Conservation (phyloP, 2,329 filamentous ascomycete genomes). For the Zasmidium citrigriseum region DNA sequence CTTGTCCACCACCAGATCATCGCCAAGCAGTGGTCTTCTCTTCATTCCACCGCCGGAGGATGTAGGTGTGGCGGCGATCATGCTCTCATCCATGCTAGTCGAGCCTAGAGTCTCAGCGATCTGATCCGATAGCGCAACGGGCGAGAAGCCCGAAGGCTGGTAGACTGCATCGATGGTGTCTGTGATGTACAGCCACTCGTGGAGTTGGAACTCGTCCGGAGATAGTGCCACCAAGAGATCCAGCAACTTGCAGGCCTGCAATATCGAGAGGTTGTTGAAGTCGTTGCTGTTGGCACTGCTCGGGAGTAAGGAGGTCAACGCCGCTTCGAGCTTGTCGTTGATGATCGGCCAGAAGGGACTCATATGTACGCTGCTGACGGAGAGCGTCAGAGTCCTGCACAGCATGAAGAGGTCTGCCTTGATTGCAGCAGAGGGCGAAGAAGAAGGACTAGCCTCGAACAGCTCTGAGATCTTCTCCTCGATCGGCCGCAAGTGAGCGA, state of each 20-base stretch:
- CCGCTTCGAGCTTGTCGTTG: conserved; percentile 80
- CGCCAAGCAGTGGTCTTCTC: conserved; percentile 41
- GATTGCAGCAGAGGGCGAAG: conserved; percentile 87
- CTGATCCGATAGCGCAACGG: conserved; percentile 79
- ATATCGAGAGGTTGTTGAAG: conserved; percentile 73
- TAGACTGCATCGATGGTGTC: conserved; percentile 97
- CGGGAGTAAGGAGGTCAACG: conserved; percentile 72
- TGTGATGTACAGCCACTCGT: conserved; percentile 96
- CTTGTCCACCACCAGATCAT: conserved; percentile 59
- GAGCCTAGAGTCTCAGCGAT: conserved; percentile 72
- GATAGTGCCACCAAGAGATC: conserved; percentile 83
- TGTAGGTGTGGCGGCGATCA: neutral
- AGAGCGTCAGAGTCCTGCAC: conserved; percentile 76
- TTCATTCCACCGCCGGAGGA: neutral
- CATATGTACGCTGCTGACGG: conserved; percentile 76
- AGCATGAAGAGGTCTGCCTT: conserved; percentile 89
- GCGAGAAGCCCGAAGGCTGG: conserved; percentile 66
- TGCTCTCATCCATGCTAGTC: conserved; percentile 32
- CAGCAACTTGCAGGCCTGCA: conserved; percentile 92
- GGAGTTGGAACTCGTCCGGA: conserved; percentile 96
- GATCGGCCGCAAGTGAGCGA: conserved; percentile 70
- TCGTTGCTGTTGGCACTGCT: conserved; percentile 67
- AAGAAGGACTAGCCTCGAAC: conserved; percentile 77
- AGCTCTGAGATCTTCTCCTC: conserved; percentile 86
- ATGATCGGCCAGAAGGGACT: conserved; percentile 87